phyloP scores from a whole-genome alignment of 495 filamentous ascomycete genomes.

The Lasiosphaeriaceae sp. region DNA sequence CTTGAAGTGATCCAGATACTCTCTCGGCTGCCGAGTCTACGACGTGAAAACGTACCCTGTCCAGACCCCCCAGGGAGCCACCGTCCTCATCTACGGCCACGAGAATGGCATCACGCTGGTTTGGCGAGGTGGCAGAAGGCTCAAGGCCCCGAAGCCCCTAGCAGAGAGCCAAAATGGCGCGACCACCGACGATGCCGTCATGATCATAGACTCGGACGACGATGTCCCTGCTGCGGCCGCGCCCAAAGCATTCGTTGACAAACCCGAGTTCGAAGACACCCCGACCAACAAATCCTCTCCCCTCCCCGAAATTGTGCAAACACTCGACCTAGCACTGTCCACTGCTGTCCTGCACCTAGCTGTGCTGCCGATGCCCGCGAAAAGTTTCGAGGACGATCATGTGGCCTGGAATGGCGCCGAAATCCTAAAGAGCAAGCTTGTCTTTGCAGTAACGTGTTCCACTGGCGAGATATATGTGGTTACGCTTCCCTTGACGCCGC shows the following conservation, averaged over 20 bases:
- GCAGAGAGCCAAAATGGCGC: constrained; percentile 42
- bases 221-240: constrained; percentile 41
- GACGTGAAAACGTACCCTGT: constrained; percentile 71
- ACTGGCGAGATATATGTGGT: constrained; percentile 66
- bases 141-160: constrained; percentile 43
- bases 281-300: constrained; percentile 38
- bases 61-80: constrained; percentile 76
- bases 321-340: constrained; percentile 64
- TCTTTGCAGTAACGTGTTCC: constrained; percentile 68
- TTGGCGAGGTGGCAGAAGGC: constrained; percentile 73
- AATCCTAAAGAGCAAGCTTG: constrained; percentile 59
- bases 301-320: constrained; percentile 54
- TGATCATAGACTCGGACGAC: constrained; percentile 79
- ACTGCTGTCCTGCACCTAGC: constrained; percentile 58
- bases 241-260: constrained; percentile 30
- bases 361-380: constrained; percentile 49
- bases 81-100: constrained; percentile 77
- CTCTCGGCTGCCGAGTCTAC: constrained; percentile 69
- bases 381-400: constrained; percentile 42
- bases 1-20: constrained; percentile 53
- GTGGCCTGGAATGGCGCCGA: constrained; percentile 54
- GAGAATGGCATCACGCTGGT: constrained; percentile 71
- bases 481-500: constrained; percentile 68
- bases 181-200: constrained; percentile 54
- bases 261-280: constrained; percentile 47